These are phyloP conservation scores for Prosopis cineraria DNA, from an alignment of 306 rosid genomes.

Conservation along the genomic window DNA sequence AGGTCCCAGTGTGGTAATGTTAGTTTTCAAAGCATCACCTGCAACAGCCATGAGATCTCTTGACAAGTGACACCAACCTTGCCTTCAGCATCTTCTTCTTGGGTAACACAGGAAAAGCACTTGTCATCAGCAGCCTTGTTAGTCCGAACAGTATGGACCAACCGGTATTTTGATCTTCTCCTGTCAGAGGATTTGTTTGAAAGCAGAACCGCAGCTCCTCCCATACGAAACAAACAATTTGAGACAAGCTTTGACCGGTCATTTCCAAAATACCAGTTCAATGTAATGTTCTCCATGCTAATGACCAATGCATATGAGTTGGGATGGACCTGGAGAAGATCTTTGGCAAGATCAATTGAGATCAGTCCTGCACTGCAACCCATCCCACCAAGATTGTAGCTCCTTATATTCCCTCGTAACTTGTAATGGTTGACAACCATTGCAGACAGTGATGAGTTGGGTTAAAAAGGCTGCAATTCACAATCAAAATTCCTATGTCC, in stretches of 20 bases:
- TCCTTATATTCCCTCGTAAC: constrained; percentile 74
- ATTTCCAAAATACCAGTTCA: constrained; percentile 87
- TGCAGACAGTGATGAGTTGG: constrained; percentile 87
- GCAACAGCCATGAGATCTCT: constrained; percentile 89
- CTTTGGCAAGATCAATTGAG: constrained; percentile 81
- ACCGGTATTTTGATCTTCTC: constrained; percentile 68
- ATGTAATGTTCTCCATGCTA: constrained; percentile 84
- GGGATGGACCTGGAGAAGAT: constrained; percentile 87
- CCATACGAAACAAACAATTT: constrained; percentile 82
- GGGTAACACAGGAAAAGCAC: constrained; percentile 76
- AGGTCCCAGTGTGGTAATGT: constrained; percentile 84
- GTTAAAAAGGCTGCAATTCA: constrained; percentile 82
- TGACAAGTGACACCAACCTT: constrained; percentile 82
- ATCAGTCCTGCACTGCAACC: constrained; percentile 88
- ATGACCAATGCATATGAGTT: constrained; percentile 81
- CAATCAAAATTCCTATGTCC: constrained; percentile 76
- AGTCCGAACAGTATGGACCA: constrained; percentile 77
- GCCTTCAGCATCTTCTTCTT: constrained; percentile 76
- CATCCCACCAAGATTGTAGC: constrained; percentile 88
- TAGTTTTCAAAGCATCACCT: constrained; percentile 85
- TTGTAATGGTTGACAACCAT: constrained; percentile 85
- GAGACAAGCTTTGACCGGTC: constrained; percentile 89
- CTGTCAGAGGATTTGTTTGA: constrained; percentile 72
- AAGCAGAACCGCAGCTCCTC: constrained; percentile 81
- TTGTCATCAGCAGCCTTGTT: constrained; percentile 79